Evolutionary conservation across 495 filamentous ascomycete genomes (phyloP).

Genomic region (Amphirosellinia nigrospora): DNA sequence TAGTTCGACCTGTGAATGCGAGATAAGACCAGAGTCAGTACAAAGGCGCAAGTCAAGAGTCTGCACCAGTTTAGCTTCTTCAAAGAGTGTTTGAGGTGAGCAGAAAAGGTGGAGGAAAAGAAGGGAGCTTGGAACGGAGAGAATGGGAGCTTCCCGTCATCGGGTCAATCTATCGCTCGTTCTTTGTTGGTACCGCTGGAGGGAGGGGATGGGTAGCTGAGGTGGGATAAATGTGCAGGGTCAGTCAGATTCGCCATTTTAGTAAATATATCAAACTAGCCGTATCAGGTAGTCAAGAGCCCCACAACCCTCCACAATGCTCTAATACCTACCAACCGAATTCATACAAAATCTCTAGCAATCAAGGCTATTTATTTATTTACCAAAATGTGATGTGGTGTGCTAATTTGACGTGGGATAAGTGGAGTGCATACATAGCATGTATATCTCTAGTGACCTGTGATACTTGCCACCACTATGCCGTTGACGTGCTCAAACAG

Average conservation of each 20-base stretch:
- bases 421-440: not conserved
- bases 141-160: not conserved
- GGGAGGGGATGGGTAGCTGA: not conserved
- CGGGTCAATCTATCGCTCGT: not conserved
- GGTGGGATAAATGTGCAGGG: too few species aligned
- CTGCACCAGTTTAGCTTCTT: not conserved
- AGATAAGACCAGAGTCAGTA: not conserved
- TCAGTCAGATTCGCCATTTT: too few species aligned
- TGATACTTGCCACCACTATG: not conserved
- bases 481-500: not conserved
- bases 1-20: not conserved
- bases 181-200: not conserved
- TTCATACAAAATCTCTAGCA: too few species aligned
- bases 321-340: too few species aligned
- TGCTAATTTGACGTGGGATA: too few species aligned
- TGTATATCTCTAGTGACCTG: not conserved
- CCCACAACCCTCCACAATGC: too few species aligned
- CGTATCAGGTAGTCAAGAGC: too few species aligned
- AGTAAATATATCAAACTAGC: too few species aligned
- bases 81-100: not conserved
- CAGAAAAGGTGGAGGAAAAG: not conserved
- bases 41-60: not conserved
- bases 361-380: too few species aligned
- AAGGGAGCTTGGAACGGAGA: slow-evolving; percentile 4
- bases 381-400: too few species aligned